Percentiles rank a stretch among this genome's conserved stretches.
Evolutionary conservation across 2,329 filamentous ascomycete species (phyloP).

Genomic region (Penicillium fuscoglaucum): DNA sequence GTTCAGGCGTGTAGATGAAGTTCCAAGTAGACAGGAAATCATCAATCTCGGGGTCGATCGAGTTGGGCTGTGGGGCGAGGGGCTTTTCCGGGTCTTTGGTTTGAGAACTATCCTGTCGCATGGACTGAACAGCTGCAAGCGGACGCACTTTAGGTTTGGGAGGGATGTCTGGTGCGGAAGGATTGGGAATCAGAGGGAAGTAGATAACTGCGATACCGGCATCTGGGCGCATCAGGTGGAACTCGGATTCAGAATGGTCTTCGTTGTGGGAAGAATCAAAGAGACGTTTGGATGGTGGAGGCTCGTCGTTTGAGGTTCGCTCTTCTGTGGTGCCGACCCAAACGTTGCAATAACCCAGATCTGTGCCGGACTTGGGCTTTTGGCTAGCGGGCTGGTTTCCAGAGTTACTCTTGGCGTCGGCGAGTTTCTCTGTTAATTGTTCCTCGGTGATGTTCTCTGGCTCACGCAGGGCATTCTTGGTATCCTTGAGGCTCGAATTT

Average conservation of each 20-base stretch:
- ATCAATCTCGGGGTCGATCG: constrained; percentile 75
- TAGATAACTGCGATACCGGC: constrained; percentile 90
- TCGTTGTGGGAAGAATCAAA: constrained; percentile 48
- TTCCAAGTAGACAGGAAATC: constrained; percentile 98
- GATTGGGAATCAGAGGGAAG: constrained; percentile 83
- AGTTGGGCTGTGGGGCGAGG: constrained; percentile 55
- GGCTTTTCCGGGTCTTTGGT: constrained; percentile 24
- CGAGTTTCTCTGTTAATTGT: constrained; percentile 65
- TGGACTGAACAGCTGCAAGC: constrained; percentile 23
- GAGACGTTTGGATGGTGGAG: constrained; percentile 53
- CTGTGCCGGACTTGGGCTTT: constrained; percentile 37
- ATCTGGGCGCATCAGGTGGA: constrained; percentile 70
- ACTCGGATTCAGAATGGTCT: constrained; percentile 62
- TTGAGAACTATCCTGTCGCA: constrained; percentile 21
- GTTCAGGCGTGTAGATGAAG: constrained; percentile 88
- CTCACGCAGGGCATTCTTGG: constrained; percentile 64
- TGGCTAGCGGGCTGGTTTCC: not conserved
- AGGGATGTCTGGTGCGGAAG: constrained; percentile 41
- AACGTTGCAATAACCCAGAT: constrained; percentile 87
- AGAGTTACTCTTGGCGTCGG: constrained; percentile 53
- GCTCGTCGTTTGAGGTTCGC: constrained; percentile 57
- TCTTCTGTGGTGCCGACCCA: constrained; percentile 89
- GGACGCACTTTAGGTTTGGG: constrained; percentile 26
- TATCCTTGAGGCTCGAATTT: constrained; percentile 58
- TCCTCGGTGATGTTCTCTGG: constrained; percentile 62